phyloP scores from a whole-genome alignment of 2,329 filamentous ascomycete genomes.

The Huntiella savannae region DNA sequence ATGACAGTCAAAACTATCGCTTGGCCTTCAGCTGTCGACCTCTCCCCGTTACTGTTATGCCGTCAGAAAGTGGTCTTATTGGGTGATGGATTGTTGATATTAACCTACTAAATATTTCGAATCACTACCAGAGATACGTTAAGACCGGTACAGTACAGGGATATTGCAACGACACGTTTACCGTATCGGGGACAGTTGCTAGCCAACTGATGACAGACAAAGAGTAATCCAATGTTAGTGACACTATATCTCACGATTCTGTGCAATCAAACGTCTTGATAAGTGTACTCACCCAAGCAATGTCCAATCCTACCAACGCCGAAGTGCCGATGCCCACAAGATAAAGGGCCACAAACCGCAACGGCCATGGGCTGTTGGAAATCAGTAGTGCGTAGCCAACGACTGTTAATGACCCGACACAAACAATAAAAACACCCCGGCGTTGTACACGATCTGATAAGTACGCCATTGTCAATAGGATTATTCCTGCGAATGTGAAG shows the following conservation, averaged over 20 bases:
- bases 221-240: too few species aligned
- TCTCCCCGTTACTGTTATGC: not conserved
- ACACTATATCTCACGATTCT: too few species aligned
- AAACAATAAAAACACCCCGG: not conserved
- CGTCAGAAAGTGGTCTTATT: too few species aligned
- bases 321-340: not conserved
- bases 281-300: not conserved
- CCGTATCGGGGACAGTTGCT: not conserved
- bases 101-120: not conserved
- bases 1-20: not conserved
- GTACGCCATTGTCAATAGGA: not conserved
- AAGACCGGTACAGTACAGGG: not conserved
- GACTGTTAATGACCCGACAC: not conserved
- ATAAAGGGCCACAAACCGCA: not conserved
- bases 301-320: not conserved
- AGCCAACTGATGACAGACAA: not conserved
- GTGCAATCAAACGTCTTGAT: too few species aligned
- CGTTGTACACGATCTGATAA: constrained; percentile 1
- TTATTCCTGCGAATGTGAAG: not conserved
- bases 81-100: not conserved
- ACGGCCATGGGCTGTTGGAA: not conserved
- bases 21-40: not conserved
- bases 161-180: not conserved
- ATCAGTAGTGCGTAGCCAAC: not conserved
- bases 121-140: not conserved